phyloP scores from a whole-genome alignment of 176 grass and related monocot genomes.

The Aegilops bicornis region DNA sequence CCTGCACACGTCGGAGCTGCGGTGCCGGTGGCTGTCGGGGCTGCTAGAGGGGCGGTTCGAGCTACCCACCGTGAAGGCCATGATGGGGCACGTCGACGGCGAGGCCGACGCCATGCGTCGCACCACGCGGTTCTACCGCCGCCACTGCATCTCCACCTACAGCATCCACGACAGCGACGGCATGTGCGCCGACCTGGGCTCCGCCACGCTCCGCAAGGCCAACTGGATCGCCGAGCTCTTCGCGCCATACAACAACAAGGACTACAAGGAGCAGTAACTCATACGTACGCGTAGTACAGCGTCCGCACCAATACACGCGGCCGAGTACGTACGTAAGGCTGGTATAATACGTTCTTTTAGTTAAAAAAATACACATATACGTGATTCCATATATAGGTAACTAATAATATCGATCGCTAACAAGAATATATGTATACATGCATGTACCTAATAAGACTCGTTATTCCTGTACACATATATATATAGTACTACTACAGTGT shows the following conservation, averaged over 20 bases:
- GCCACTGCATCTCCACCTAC: constrained; percentile 99
- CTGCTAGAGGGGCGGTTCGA: constrained; percentile 59
- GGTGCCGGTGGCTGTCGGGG: constrained; percentile 86
- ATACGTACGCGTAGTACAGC: background rate
- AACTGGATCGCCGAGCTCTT: constrained; percentile 89
- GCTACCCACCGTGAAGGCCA: constrained; percentile 57
- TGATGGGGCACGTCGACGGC: constrained; percentile 50
- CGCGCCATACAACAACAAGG: constrained; percentile 82
- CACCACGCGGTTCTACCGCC: constrained; percentile 92
- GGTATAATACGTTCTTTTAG: background rate
- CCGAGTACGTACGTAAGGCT: background rate
- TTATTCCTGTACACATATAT: constrained; percentile 41
- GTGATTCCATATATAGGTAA: background rate
- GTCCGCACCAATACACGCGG: background rate
- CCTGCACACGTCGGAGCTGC: constrained; percentile 95
- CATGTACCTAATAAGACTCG: constrained; percentile 21
- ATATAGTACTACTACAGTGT: background rate
- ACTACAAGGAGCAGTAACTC: constrained; percentile 61
- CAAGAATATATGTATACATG: background rate
- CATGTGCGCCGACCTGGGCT: constrained; percentile 83
- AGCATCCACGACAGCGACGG: constrained; percentile 98
- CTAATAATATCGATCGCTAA: background rate
- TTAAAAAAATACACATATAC: background rate
- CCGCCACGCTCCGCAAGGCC: constrained; percentile 58
- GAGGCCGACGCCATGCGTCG: constrained; percentile 85